Evolutionary conservation across 306 rosid species (phyloP).

Genomic region (Begonia loranthoides): DNA sequence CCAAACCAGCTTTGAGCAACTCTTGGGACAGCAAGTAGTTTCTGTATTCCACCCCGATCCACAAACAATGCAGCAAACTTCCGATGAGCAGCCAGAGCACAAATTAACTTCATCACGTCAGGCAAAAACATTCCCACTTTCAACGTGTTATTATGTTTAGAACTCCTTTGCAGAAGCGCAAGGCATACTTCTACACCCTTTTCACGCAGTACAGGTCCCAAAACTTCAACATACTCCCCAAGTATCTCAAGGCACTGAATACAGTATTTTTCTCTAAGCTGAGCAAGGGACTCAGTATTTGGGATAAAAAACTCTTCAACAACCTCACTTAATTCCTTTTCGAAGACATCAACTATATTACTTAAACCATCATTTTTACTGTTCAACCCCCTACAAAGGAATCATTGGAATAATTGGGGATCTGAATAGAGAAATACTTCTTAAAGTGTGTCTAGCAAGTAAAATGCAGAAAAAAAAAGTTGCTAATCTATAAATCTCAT

Average conservation of each 20-base stretch:
- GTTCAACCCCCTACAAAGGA: slow-evolving; percentile 49
- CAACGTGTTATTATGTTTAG: slow-evolving; percentile 49
- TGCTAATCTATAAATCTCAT: too few relatives aligned
- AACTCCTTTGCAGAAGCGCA: slow-evolving; percentile 67
- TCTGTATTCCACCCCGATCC: slow-evolving; percentile 93
- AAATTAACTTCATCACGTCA: slow-evolving; percentile 88
- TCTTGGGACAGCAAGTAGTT: slow-evolving; percentile 89
- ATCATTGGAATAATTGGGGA: slow-evolving; percentile 11
- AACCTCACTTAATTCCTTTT: slow-evolving; percentile 38
- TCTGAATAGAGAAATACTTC: not conserved
- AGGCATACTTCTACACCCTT: slow-evolving; percentile 96
- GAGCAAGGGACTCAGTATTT: slow-evolving; percentile 51
- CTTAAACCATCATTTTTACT: slow-evolving; percentile 22
- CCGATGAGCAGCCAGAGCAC: slow-evolving; percentile 94
- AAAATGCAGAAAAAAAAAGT: too few relatives aligned
- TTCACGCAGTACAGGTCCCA: slow-evolving; percentile 93
- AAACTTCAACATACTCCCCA: slow-evolving; percentile 97
- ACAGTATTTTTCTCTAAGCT: slow-evolving; percentile 81
- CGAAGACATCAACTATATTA: slow-evolving; percentile 20
- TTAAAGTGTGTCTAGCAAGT: too few relatives aligned
- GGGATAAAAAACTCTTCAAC: slow-evolving; percentile 73
- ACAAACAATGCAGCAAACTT: slow-evolving; percentile 94
- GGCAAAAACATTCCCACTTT: slow-evolving; percentile 63
- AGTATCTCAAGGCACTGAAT: slow-evolving; percentile 89
- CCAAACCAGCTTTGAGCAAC: slow-evolving; percentile 69